These are phyloP conservation scores for Phytophthora ohioensis DNA, from an alignment of 352 stramenopile species.

Conservation along the genomic window DNA sequence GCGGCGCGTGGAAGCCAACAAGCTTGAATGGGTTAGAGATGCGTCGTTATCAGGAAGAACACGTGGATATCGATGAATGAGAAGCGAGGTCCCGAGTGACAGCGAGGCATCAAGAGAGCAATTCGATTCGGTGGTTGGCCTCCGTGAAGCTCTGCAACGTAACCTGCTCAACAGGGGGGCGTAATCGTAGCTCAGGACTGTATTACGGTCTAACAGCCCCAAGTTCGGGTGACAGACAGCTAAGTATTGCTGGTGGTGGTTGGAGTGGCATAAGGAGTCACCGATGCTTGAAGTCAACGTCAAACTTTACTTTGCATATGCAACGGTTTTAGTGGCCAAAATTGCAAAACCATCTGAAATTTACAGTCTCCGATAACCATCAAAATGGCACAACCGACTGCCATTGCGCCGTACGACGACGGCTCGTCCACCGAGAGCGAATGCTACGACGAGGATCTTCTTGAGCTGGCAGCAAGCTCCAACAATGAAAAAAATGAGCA, in stretches of 20 bases:
- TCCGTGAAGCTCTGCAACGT: background rate
- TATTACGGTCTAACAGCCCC: slow-evolving; percentile 3
- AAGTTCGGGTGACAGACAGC: too few relatives aligned
- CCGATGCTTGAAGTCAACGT: background rate
- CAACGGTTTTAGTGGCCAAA: too few relatives aligned
- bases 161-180: background rate
- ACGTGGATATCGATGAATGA: slow-evolving; percentile 3
- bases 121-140: background rate
- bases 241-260: too few relatives aligned
- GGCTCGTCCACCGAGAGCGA: slow-evolving; percentile 44
- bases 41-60: slow-evolving; percentile 18
- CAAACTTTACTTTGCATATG: too few relatives aligned
- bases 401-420: slow-evolving; percentile 19
- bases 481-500: background rate
- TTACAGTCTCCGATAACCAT: too few relatives aligned
- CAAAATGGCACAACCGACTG: background rate
- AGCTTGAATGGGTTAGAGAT: slow-evolving; percentile 20
- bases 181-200: slow-evolving; percentile 8
- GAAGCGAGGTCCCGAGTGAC: slow-evolving; percentile 4
- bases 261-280: background rate
- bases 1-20: slow-evolving; percentile 23
- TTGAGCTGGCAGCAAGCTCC: background rate
- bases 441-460: slow-evolving; percentile 29
- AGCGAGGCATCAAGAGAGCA: slow-evolving; percentile 25
- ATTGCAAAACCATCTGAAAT: too few relatives aligned